Base-by-base conservation (phyloP, 768 basidiomycete genomes). In the Cystofilobasidium macerans region DNA sequence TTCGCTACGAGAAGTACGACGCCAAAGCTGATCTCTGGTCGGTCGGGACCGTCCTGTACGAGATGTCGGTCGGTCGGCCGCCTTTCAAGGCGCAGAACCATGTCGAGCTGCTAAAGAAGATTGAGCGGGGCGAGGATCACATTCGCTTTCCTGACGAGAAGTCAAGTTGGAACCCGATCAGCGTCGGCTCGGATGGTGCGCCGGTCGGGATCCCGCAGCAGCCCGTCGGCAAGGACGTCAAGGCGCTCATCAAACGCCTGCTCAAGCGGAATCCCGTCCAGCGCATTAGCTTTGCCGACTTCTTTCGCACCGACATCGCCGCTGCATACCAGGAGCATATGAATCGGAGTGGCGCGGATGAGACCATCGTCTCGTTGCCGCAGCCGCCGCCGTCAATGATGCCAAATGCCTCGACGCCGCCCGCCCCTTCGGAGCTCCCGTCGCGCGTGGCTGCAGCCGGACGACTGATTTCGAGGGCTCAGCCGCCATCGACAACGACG, bases 21-120 rank as follows among this genome's bases (percentile, higher is more conserved):
- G 93, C 93, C 24, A 94, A 91, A 75, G 95, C 89, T 14, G 95
- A 99, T 74, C 81, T 99, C 1, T 99, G 95, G 95, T 93, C 90
- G 35, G 92, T 98, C 56, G 95, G 95, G 7, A 90, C 95, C 0
- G 93, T 99, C 28, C 78, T 98, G 2, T 99, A 85, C 77, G 95
- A 99, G 76, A 97, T 95, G 86, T 81, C 84, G 22, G 88, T 90
- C 36, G 95, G 93, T 3, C 85, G 85, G 71, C 88, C 95, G 1
- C 95, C 95, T 0, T 99, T 93, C 76, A 85, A 93, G 20, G 95
- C 95, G 0, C 84, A 85, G 76, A 99, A 98, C 73, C 94, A 97
- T 75, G 87, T 98, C 71, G 95, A 97, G 72, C 82, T 99, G 12
- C 78, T 95, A 51, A 88, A 88, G 79, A 88, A 83, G 82, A 97